Base-by-base conservation (phyloP, 163 green algal genomes). In the Coccomyxa subellipsoidea region DNA sequence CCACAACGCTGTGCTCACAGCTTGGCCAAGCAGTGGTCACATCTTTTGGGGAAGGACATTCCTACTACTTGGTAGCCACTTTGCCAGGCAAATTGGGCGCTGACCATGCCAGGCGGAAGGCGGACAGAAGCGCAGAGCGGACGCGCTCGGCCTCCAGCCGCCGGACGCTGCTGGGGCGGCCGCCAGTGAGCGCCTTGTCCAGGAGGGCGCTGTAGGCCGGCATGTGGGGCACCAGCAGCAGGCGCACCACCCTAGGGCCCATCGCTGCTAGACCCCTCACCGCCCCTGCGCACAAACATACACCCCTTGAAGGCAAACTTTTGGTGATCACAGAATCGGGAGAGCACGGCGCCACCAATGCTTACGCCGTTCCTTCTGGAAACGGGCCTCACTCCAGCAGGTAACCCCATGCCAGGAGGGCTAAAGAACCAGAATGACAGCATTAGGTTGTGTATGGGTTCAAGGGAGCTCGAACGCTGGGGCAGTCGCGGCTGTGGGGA, bases 211-310 rank as follows among this genome's bases (percentile, higher is more conserved):
- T 69, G 80, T 94, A 93, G 1, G 83, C 83, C 39, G 89, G 83
- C 27, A 94, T 79, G 83, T 93, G 88, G 27, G 93, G 93, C 81
- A 96, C 80, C 37, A 96, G 85, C 78, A 95, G 82, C 54, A 90
- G 81, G 29, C 87, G 80, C 54, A 95, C 91, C 47, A 90, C 91
- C 29, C 84, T 69, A 35, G 87, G 84, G 0, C 93, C 93, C 39
- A 97, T 84, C 32, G 91, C 89, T 10, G 85, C 81, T 31, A 96
- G 87, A 3, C 89, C 91, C 27, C 77, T 53, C n/a, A 96, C 82
- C 10, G 93, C 87, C 54, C 92, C 88, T 88, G 78, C 72, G 66
- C 10, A 36, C 71, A n/a, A 10, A 10, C 71, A 40, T 36, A 54
- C 34, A 40, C 32, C 71, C 47, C 2, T 59, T 59, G 47, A 1